Base-by-base conservation (phyloP, 2,329 filamentous ascomycete species). In the Malbranchea cinnamomea region DNA sequence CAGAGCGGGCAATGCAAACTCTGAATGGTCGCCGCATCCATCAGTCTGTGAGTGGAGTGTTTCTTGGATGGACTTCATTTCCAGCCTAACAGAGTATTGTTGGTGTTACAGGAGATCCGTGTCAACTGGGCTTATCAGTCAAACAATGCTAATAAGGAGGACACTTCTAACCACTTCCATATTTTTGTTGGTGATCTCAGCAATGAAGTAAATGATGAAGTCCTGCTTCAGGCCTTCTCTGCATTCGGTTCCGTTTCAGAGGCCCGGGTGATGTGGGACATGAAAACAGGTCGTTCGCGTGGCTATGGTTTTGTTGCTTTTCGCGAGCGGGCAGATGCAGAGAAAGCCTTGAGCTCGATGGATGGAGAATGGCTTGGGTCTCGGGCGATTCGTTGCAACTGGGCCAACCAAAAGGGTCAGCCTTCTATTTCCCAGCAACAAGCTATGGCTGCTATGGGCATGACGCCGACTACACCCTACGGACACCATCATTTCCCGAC, bases 111-210 rank as follows among this genome's bases (percentile, higher is more conserved):
- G 83, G 89, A 98, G 67, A 98, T 98, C 40, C 82, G 85, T 33
- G 89, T 98, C 48, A 98, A 98, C 65, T 98, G 89, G 89, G 89
- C 89, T 13, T 98, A 98, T 49, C 89, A 98, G 63, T 89, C 87
- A 43, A 98, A 92, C 66, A 87, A 73, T 34, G 67, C 72, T 16
- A 89, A 72, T 65, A 98, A 95, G 62, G 89, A 98, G 58, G 89
- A 98, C 50, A 98, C 89, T 1, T 93, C 87, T 5, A 82, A 85
- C 56, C 89, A 98, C 55, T 98, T 94, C 63, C 89, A 98, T 57
- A 94, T 98, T 51, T 98, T 98, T 44, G 89, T 98, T 33, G 89
- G 89, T 37, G 89, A 98, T 52, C 62, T 98, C 33, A 94, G 85
- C 46, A 98, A 98, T 50, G 89, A 98, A 57, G 89, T 98, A 54